phyloP scores from a whole-genome alignment of 495 filamentous ascomycete species.

The Amorphotheca resinae region DNA sequence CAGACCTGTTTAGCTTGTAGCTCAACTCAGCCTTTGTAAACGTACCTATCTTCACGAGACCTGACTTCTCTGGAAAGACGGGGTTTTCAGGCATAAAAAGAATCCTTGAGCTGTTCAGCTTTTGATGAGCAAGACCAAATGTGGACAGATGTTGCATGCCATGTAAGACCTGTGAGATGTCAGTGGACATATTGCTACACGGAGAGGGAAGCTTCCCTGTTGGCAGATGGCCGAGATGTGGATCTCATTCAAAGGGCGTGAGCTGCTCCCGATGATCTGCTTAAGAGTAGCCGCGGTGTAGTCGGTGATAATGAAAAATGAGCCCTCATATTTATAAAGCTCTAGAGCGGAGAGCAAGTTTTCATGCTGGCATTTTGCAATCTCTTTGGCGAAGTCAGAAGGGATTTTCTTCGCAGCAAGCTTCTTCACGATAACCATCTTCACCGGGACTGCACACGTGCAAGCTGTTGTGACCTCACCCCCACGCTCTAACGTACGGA shows the following conservation, averaged over 20 bases:
- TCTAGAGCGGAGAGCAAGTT: slow-evolving; percentile 7
- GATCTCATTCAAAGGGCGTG: slow-evolving; percentile 4
- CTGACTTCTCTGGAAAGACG: neutral
- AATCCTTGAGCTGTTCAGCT: slow-evolving; percentile 6
- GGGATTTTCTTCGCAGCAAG: neutral
- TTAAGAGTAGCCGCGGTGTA: slow-evolving; percentile 9
- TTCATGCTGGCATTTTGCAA: slow-evolving; percentile 4
- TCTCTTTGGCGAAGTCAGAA: slow-evolving; percentile 2
- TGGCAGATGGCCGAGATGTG: slow-evolving; percentile 5
- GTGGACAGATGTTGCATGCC: slow-evolving; percentile 8
- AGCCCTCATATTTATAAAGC: slow-evolving; percentile 1
- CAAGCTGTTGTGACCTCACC: slow-evolving; percentile 2
- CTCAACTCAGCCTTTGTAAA: neutral
- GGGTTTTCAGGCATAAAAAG: slow-evolving; percentile 8
- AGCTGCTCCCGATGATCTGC: slow-evolving; percentile 6
- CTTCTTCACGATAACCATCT: slow-evolving; percentile 5
- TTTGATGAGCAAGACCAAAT: slow-evolving; percentile 3
- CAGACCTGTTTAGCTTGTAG: neutral
- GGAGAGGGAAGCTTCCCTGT: neutral
- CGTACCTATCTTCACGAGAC: slow-evolving; percentile 7
- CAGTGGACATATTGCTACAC: neutral
- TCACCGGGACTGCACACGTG: neutral
- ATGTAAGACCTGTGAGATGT: slow-evolving; percentile 8
- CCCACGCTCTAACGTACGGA: slow-evolving; percentile 1
- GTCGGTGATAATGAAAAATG: slow-evolving; percentile 7